Evolutionary conservation across 768 basidiomycete species (phyloP), one percentile per base, ranked within the genome.

Genomic region (Collybia nuda): DNA sequence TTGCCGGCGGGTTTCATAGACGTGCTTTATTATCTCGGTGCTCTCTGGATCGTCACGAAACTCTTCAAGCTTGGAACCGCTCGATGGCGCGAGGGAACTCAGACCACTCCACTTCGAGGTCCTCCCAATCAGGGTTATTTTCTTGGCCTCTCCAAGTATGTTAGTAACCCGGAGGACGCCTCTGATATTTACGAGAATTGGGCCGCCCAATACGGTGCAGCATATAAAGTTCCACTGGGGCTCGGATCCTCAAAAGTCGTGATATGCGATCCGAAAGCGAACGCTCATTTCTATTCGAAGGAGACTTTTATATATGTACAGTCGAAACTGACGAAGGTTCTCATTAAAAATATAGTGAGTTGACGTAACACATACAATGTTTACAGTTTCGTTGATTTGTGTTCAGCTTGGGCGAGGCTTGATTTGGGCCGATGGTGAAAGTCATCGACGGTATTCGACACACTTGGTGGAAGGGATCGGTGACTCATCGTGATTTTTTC

Each of bases 291-390:
- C 37, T 79, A 72, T 50, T 66, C 75, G 14, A 70, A 64, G 48
- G 82, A 84, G 44, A 77, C 80, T 0, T 78, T 66, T 41, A 68
- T 64, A 0, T 84, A 84, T 53, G 60, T 72, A 0, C 75, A 74
- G 29, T 71, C 70, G 0, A 64, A 61, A 2, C 54, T 73, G 14
- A 50, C 62, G 2, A 71, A 60, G 39, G 28, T 56, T 1, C 69
- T 74, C 32, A 71, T 78, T 9, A 68, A 71, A 50, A 69, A 64
- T 40, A 43, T 77, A 42, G 79, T 77, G 44, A 44, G 44, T 32
- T 26, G 24, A n/a, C n/a, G n/a, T n/a, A n/a, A n/a, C n/a, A n/a
- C n/a, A 7, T 26, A 7, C 7, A 26, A 7, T 3, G 18, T 41
- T 66, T 59, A 6, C 17, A 0, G 23, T 39, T 37, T 17, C 9